Base-by-base conservation (phyloP, 805 yeast genomes). In the Candida michaelii region DNA sequence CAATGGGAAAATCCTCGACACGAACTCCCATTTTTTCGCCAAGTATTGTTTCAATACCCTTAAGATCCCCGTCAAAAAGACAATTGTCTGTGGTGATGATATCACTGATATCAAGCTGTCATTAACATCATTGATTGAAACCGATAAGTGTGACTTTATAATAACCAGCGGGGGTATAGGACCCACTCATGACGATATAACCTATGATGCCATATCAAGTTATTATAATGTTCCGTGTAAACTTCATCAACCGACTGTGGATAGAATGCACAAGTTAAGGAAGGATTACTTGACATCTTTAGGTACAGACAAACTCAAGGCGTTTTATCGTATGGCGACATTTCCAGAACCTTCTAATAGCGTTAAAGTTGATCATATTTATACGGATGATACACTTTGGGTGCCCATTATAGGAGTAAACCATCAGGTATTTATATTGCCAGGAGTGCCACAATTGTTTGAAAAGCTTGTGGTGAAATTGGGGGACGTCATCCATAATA, bases 181-280 rank as follows among this genome's bases (percentile, higher is more conserved):
- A 0, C 86, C 95, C 4, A 89, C 96, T 0, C 95, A 88, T 53
- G 96, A 89, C 57, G 97, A 89, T 58, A 83, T 89, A 46, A 88
- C 96, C 0, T 89, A 89, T 59, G 80, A 78, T 40, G 71, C 86
- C 1, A 59, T 89, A n/a, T 87, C 91, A 1, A 74, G 73, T 49
- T 84, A 85, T 6, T 88, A 71, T 49, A 61, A 61, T 1, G 55
- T 85, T 6, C 73, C 74, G 0, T 60, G 80, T 44, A 60, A 58
- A 33, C 56, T 82, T 13, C 83, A 89, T 58, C 53, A 62, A 17
- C 80, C 73, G 23, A 80, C 87, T 2, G 83, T 77, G 14, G 70
- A 64, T 2, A 66, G 80, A 45, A 88, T 86, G 93, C 65, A 68
- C 12, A 47, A 54, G 15, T 58, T 79, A n/a, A 55, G 74, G 7